phyloP scores from a whole-genome alignment of 2,329 filamentous ascomycete genomes.

The Colletotrichum lentis region DNA sequence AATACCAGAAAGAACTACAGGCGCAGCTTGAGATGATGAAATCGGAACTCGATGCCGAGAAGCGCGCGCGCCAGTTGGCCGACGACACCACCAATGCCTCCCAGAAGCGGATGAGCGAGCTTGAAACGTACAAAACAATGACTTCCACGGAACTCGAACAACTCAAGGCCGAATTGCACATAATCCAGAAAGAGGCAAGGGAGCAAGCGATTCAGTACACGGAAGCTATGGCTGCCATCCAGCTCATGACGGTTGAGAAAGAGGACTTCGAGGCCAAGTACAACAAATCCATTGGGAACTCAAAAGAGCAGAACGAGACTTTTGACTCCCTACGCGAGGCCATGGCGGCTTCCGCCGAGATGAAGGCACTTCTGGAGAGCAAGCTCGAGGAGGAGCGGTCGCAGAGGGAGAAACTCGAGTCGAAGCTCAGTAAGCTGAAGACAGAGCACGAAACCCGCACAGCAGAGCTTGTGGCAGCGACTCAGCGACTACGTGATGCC shows the following conservation, averaged over 20 bases:
- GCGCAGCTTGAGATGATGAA: constrained; percentile 74
- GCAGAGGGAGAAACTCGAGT: constrained; percentile 78
- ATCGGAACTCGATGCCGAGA: constrained; percentile 81
- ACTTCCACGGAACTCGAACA: constrained; percentile 86
- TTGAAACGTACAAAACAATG: constrained; percentile 84
- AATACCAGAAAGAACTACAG: constrained; percentile 81
- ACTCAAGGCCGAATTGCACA: constrained; percentile 84
- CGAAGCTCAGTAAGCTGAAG: constrained; percentile 78
- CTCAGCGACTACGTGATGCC: constrained; percentile 79
- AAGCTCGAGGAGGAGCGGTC: constrained; percentile 84
- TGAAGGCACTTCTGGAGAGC: constrained; percentile 77
- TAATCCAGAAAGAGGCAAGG: constrained; percentile 77
- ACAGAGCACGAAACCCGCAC: constrained; percentile 83
- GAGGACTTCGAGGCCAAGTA: constrained; percentile 76
- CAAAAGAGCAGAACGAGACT: constrained; percentile 74
- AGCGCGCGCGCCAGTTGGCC: constrained; percentile 79
- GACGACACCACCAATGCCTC: constrained; percentile 87
- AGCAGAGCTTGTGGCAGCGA: constrained; percentile 77
- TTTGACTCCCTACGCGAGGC: constrained; percentile 80
- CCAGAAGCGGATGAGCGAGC: constrained; percentile 81
- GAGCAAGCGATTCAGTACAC: constrained; percentile 81
- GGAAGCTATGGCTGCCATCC: constrained; percentile 77
- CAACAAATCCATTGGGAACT: constrained; percentile 70
- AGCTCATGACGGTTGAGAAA: constrained; percentile 86
- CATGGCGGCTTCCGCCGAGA: constrained; percentile 79